Evolutionary conservation across 2,329 filamentous ascomycete species (phyloP), one percentile per base, ranked within the genome.

Genomic region (Penicillium sp.): DNA sequence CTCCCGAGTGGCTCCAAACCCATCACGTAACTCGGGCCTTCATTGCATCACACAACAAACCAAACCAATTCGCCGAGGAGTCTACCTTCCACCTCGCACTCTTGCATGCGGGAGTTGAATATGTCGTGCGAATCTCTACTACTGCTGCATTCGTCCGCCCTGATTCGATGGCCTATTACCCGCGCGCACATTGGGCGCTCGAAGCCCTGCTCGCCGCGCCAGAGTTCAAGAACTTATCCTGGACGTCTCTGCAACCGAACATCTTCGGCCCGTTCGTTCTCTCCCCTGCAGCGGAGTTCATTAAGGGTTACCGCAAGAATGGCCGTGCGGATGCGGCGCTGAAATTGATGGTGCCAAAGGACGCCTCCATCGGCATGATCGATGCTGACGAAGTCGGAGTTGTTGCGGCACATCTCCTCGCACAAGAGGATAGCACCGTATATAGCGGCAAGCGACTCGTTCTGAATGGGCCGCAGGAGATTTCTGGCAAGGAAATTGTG

Each of bases 101-200:
- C 1, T 22, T 22, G 19, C 55, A 67, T 3, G 78, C 75, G 1
- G 74, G 78, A 10, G 74, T 81, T 1, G 62, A 78, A 51, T 81
- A 81, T 53, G 72, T 81, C 11, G 78, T 81, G 6, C 74, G 78
- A 1, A 77, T 81, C 60, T 80, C 77, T 0, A 81, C 79, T 0
- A 77, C 70, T 0, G 73, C 73, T 1, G 65, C 71, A 0, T 76
- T 76, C 22, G 73, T 80, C 2, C 69, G 68, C 16, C 76, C 79
- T 0, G 72, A 76, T 55, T 71, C 13, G 45, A 38, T n/a, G 0
- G 73, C 70, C 0, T 80, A 76, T 62, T 80, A 81, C 55, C 52
- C 73, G 3, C 71, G 78, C 5, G 38, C 65, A 0, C 78, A 81
- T 51, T 81, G 78, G 78, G 79, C 79, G 0, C 75, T 81, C 19